A percentile compares a stretch with the other conserved stretches of the same genome.
phyloP scores from a whole-genome alignment of 2,329 filamentous ascomycete genomes.

The Pyricularia grisea region DNA sequence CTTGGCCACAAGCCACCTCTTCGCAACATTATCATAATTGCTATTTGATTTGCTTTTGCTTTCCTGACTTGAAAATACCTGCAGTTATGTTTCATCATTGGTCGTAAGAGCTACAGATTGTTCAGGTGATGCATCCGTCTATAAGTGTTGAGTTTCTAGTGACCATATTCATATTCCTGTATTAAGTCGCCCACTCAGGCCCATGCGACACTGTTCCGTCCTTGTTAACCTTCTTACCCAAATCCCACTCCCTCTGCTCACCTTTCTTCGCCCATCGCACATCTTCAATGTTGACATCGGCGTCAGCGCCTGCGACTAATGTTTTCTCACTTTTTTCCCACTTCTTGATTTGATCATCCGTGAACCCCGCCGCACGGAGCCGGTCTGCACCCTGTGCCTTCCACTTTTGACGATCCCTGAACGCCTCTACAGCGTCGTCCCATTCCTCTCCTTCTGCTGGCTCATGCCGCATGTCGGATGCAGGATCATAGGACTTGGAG shows the following conservation, averaged over 20 bases:
- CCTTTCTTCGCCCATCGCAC: conserved; percentile 65
- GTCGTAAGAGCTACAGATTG: no score
- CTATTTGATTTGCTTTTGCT: no score
- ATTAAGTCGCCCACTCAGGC: conserved; percentile 11
- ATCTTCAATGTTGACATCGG: conserved; percentile 51
- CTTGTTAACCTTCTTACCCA: conserved; percentile 31
- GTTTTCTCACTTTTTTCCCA: conserved; percentile 48
- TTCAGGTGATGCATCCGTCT: no score
- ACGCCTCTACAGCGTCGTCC: conserved; percentile 70
- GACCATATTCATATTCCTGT: neutral
- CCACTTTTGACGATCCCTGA: conserved; percentile 73
- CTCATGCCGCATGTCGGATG: conserved; percentile 38
- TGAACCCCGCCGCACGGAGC: conserved; percentile 69
- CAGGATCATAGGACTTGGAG: conserved; percentile 52
- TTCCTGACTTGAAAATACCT: no score
- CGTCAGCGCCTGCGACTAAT: conserved; percentile 37
- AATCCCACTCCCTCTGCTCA: conserved; percentile 54
- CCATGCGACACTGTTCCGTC: conserved; percentile 8
- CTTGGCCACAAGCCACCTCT: no score
- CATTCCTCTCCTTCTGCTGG: conserved; percentile 40
- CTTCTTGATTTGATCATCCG: conserved; percentile 59
- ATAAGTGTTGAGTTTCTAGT: neutral
- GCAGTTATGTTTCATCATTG: no score
- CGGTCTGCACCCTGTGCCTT: conserved; percentile 66
- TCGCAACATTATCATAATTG: no score